Percentiles rank a stretch among this genome's conserved stretches.
Conservation (phyloP, 2,329 filamentous ascomycete genomes). For the Zarea fungicola region DNA sequence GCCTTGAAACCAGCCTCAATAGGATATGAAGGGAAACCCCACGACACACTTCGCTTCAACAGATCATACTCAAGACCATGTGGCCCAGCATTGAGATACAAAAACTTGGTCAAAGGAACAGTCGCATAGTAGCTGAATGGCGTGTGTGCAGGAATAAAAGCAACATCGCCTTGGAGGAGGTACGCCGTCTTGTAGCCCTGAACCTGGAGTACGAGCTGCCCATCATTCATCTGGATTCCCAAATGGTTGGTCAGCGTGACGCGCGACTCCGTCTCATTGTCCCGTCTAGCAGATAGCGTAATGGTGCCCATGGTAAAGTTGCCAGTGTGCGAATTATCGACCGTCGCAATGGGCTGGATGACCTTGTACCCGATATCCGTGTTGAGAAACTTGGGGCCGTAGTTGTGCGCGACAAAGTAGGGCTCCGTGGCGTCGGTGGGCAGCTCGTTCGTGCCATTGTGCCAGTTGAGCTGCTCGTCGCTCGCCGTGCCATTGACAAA, state of each 20-base stretch:
- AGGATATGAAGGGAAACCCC: conserved; percentile 20
- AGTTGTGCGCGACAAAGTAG: conserved; percentile 21
- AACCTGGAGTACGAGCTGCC: conserved; percentile 19
- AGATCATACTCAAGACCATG: conserved; percentile 22
- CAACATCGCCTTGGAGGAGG: conserved; percentile 23
- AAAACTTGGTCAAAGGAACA: conserved; percentile 22
- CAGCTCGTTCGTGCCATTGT: conserved; percentile 18
- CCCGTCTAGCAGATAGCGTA: conserved; percentile 15
- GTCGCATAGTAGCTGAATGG: conserved; percentile 21
- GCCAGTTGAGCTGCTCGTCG: conserved; percentile 15
- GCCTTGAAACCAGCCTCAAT: not conserved
- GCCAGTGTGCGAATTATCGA: conserved; percentile 12
- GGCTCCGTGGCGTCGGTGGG: conserved; percentile 11
- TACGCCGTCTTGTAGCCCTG: conserved; percentile 19
- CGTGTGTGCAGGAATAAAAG: conserved; percentile 20
- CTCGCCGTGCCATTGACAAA: conserved; percentile 20
- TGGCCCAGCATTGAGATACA: conserved; percentile 22
- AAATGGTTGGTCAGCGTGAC: conserved; percentile 17
- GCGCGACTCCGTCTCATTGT: conserved; percentile 13
- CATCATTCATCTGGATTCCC: conserved; percentile 24
- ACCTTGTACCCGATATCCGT: conserved; percentile 19
- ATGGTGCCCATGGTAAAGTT: conserved; percentile 21
- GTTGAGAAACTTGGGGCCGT: conserved; percentile 20
- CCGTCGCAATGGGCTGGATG: conserved; percentile 18
- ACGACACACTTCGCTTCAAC: conserved; percentile 15